phyloP scores from a whole-genome alignment of 169 alveolate species.

The Perkinsus chesapeaki region DNA sequence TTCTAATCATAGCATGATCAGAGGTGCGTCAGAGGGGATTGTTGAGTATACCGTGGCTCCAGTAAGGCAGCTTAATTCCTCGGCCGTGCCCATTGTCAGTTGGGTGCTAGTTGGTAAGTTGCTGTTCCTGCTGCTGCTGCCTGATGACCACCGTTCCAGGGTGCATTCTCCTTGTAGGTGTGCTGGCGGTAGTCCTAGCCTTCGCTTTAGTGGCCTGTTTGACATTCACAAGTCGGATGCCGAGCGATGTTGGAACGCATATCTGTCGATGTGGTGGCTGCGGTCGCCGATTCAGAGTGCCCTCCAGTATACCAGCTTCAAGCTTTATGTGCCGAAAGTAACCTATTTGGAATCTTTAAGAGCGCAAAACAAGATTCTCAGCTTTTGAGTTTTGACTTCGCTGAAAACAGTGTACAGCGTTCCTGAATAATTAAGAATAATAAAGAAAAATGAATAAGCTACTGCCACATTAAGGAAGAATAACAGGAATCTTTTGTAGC shows the following conservation, averaged over 20 bases:
- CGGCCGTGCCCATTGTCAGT: background rate
- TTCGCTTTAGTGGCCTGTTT: background rate
- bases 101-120: background rate
- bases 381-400: no score
- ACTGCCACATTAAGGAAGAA: no score
- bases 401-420: no score
- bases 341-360: background rate
- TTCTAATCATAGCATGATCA: no score
- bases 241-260: background rate
- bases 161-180: no score
- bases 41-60: background rate
- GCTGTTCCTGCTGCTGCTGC: background rate
- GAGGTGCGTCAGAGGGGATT: no score
- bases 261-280: background rate
- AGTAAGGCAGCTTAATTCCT: background rate
- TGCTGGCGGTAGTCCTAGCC: background rate
- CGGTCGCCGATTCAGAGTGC: background rate
- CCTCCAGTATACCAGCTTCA: background rate
- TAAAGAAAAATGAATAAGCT: no score
- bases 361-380: no score
- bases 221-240: background rate
- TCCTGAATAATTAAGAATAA: no score
- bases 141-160: no score
- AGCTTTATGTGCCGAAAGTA: background rate
- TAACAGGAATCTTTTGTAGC: no score